Evolutionary conservation across 108 stramenopile genomes (phyloP).

Genomic region (Cyclotella cryptica): DNA sequence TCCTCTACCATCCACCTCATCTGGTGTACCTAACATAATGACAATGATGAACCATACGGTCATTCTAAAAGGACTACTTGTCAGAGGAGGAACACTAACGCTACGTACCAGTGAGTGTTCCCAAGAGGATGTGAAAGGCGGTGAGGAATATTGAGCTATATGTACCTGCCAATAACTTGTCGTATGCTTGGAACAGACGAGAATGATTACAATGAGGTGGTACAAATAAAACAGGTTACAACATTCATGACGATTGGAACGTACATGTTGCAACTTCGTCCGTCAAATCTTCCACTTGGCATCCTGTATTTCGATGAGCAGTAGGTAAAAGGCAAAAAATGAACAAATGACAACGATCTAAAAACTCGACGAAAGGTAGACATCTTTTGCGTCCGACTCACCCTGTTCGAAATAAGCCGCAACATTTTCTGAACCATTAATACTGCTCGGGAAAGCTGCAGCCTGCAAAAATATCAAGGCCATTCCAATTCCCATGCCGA

Average conservation of each 20-base stretch:
- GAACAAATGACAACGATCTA: neutral
- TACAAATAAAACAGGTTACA: too few relatives aligned
- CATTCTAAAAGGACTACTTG: too few relatives aligned
- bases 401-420: conserved; percentile 44
- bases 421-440: conserved; percentile 36
- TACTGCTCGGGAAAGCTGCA: conserved; percentile 44
- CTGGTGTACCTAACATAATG: conserved; percentile 48
- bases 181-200: conserved; percentile 17
- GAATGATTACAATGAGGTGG: too few relatives aligned
- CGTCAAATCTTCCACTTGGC: neutral
- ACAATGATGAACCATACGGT: too few relatives aligned
- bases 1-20: conserved; percentile 68
- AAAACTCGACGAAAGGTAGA: neutral
- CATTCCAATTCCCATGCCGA: conserved; percentile 52
- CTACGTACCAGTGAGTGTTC: conserved; percentile 61
- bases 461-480: conserved; percentile 46
- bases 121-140: conserved; percentile 78
- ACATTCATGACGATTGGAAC: neutral
- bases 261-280: neutral
- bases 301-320: neutral
- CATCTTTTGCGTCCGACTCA: neutral
- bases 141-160: conserved; percentile 58
- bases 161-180: conserved; percentile 37
- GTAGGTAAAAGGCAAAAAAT: neutral
- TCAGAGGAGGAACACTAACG: too few relatives aligned